A percentile compares a stretch with the other conserved stretches of the same genome.
These are phyloP conservation scores for Mallotus nudiflorus DNA, from an alignment of 345 rosid genomes.

Conservation along the genomic window DNA sequence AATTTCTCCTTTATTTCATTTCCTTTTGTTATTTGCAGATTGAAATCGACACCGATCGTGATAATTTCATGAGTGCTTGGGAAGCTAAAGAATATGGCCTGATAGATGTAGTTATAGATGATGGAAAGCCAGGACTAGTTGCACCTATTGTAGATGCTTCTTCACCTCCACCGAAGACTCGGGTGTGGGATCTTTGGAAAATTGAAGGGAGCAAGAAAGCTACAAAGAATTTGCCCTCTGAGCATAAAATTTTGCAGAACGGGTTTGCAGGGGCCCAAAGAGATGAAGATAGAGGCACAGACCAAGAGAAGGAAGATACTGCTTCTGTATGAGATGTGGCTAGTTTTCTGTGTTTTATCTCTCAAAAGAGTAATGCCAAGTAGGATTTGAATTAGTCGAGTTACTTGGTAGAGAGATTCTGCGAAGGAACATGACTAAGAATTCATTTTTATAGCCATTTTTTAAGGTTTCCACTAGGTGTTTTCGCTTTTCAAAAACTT, in stretches of 20 bases:
- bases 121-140: slow-evolving; percentile 89
- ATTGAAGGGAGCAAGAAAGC: slow-evolving; percentile 65
- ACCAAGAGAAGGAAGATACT: slow-evolving; percentile 23
- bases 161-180: slow-evolving; percentile 67
- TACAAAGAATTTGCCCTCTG: slow-evolving; percentile 60
- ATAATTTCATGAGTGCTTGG: slow-evolving; percentile 90
- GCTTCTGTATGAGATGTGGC: slow-evolving; percentile 17
- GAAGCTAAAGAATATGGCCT: slow-evolving; percentile 93
- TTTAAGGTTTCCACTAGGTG: no score
- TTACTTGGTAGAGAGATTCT: neutral
- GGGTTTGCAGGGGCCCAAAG: slow-evolving; percentile 30
- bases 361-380: neutral
- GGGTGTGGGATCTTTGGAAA: slow-evolving; percentile 73
- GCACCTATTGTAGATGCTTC: slow-evolving; percentile 68
- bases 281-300: slow-evolving; percentile 29
- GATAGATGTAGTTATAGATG: slow-evolving; percentile 79
- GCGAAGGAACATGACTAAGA: no score
- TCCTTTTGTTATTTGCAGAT: slow-evolving; percentile 42
- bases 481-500: no score
- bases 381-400: neutral
- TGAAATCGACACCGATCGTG: slow-evolving; percentile 75
- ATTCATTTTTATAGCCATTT: no score
- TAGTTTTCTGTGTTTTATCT: neutral
- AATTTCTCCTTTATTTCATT: neutral
- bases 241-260: slow-evolving; percentile 36